Conservation (phyloP, 352 stramenopile genomes). For the Vaucheria bursata region DNA sequence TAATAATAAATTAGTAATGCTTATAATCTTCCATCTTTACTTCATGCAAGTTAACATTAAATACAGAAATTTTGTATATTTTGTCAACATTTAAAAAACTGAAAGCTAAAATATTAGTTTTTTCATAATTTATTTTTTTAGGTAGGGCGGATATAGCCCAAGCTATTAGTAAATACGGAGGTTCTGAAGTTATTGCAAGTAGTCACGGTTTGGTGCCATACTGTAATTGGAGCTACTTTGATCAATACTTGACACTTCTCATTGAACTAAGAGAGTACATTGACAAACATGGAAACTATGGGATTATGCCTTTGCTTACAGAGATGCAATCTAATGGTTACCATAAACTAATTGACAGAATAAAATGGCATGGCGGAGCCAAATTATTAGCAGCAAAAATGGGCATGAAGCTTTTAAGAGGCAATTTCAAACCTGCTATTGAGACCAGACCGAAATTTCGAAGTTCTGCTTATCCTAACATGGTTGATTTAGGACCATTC, state of each 20-base stretch:
- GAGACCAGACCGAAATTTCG: background rate
- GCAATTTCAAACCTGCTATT: background rate
- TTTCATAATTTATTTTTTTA: no score
- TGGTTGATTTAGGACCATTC: background rate
- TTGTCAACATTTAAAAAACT: no score
- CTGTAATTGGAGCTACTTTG: conserved; percentile 18
- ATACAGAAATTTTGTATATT: no score
- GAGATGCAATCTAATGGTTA: conserved; percentile 8
- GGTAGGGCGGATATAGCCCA: conserved; percentile 10
- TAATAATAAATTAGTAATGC: no score
- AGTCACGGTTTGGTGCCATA: conserved; percentile 9
- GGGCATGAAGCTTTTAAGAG: background rate
- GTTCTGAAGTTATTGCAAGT: background rate
- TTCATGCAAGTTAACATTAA: no score
- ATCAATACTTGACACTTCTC: conserved; percentile 7
- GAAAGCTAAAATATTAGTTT: no score
- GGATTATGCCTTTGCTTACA: conserved; percentile 16
- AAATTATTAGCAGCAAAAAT: conserved; percentile 18
- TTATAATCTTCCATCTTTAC: no score
- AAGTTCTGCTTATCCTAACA: background rate
- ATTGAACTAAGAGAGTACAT: conserved; percentile 19
- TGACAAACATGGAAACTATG: background rate
- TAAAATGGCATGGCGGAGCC: background rate
- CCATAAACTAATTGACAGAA: background rate
- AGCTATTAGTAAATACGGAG: conserved; percentile 6